Base-by-base conservation (phyloP, 768 basidiomycete genomes). In the Peribolospora kevripleyi region DNA sequence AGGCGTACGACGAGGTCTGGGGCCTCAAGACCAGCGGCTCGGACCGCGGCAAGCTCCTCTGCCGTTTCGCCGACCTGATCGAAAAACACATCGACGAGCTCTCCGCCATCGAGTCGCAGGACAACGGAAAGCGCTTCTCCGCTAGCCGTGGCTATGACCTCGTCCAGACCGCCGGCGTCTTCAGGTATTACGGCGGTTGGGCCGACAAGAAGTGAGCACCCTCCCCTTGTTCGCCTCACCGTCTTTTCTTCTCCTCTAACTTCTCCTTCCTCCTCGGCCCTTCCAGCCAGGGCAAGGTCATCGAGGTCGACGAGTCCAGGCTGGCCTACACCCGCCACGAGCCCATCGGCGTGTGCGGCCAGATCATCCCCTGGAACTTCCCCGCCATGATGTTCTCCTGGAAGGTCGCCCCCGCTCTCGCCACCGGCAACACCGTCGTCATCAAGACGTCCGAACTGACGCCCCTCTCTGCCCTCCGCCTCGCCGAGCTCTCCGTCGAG, bases 401-500 rank as follows among this genome's bases (percentile, higher is more conserved):
- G 80, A 84, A 86, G 67, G 60, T 82, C 54, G 81, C 69, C 0
- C 82, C 84, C 5, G 82, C 82, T 1, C 72, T 86, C 45, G 82
- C 83, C 2, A 76, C 76, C 2, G 84, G 85, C 49, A 85, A 84
- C 67, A 69, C 75, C 3, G 71, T 87, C 58, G 71, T 90, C 56
- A 70, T 87, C 63, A 88, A 84, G 70, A 79, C 83, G 6, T 84
- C 82, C 1, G 83, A 84, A 61, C 71, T 83, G 58, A 84, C 82
- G 0, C 64, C 64, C 7, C 62, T 65, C 6, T 62, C 61, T 7
- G 64, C 62, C 45, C 51, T 63, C 42, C 61, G 58, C 59, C 57
- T 60, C 37, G 52, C 63, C 49, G 69, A 71, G 13, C 71, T 84
- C 50, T 69, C 78, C 59, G 65, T 72, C 25, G 74, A 83, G 63